Percentiles rank a stretch among this genome's conserved stretches.
Evolutionary conservation across 352 stramenopile species (phyloP).

Genomic region (Phytophthora hibernalis): DNA sequence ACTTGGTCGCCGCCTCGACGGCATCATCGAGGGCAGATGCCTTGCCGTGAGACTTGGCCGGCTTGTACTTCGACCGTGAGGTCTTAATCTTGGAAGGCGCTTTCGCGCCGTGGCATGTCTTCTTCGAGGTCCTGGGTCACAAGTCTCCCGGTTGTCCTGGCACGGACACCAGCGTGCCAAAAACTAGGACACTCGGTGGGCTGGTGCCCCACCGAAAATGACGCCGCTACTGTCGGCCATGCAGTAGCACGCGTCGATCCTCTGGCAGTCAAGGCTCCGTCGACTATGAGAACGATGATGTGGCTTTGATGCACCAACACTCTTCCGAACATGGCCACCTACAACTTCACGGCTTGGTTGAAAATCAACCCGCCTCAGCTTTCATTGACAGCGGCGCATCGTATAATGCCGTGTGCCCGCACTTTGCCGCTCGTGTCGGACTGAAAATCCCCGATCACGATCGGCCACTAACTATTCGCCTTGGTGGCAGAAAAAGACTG

Average conservation of each 20-base stretch:
- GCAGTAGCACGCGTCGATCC: too few relatives aligned
- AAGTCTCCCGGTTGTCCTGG: too few relatives aligned
- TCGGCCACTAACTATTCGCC: background rate
- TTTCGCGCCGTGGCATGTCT: too few relatives aligned
- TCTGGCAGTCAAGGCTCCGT: constrained; percentile 1
- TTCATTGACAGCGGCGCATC: constrained; percentile 10
- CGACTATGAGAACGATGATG: constrained; percentile 6
- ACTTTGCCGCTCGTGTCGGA: background rate
- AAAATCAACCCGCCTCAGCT: background rate
- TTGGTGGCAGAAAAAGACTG: constrained; percentile 8
- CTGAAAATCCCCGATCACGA: background rate
- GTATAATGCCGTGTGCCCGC: constrained; percentile 1
- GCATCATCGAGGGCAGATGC: too few relatives aligned
- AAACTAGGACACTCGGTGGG: constrained; percentile 12
- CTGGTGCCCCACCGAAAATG: constrained; percentile 9
- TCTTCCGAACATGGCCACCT: constrained; percentile 1
- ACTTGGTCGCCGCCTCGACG: too few relatives aligned
- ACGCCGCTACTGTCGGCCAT: too few relatives aligned
- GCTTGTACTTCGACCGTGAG: too few relatives aligned
- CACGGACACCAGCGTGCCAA: too few relatives aligned
- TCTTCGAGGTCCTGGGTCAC: too few relatives aligned
- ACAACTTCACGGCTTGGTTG: background rate
- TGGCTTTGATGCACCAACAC: background rate
- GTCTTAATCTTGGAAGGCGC: too few relatives aligned
- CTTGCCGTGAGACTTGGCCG: too few relatives aligned